Percentiles rank a stretch among this genome's conserved stretches.
Conservation (phyloP, 345 rosid species). For the Theobroma cacao region DNA sequence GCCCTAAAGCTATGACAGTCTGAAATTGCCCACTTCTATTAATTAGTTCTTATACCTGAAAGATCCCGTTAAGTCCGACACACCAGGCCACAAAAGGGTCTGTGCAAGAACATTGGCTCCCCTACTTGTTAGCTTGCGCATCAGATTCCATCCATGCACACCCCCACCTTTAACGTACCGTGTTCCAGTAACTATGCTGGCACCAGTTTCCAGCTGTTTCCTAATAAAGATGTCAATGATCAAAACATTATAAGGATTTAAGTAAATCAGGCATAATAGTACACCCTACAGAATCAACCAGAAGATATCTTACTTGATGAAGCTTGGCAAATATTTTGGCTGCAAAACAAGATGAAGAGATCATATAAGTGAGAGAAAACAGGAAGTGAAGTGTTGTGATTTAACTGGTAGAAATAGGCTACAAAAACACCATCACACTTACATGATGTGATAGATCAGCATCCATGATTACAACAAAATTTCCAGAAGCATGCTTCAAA, state of each 20-base stretch:
- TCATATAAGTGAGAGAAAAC: not conserved
- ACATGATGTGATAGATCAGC: constrained; percentile 99
- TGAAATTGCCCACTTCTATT: not conserved
- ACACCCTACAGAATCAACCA: not conserved
- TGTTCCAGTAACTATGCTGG: constrained; percentile 92
- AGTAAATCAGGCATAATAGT: constrained; percentile 1
- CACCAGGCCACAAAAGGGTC: constrained; percentile 96
- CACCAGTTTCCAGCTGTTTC: constrained; percentile 89
- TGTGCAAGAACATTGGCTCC: constrained; percentile 99
- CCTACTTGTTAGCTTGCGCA: constrained; percentile 96
- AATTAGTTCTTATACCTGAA: constrained; percentile 54
- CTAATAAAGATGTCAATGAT: constrained; percentile 30
- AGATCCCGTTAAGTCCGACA: constrained; percentile 93
- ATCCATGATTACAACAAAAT: constrained; percentile 93
- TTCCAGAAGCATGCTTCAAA: constrained; percentile 87
- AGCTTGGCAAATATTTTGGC: constrained; percentile 94
- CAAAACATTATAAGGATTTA: constrained; percentile 15
- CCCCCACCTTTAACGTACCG: constrained; percentile 88
- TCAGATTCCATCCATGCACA: constrained; percentile 95
- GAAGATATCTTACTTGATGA: constrained; percentile 67
- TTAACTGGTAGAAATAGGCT: not conserved
- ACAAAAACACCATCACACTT: constrained; percentile 25
- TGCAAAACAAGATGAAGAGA: constrained; percentile 39
- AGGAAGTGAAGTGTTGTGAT: not conserved
- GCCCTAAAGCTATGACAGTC: constrained; percentile 3